A percentile compares a stretch with the other conserved stretches of the same genome.
Evolutionary conservation across 2,329 filamentous ascomycete species (phyloP).

Genomic region (Pseudovirgaria hyperparasitica): DNA sequence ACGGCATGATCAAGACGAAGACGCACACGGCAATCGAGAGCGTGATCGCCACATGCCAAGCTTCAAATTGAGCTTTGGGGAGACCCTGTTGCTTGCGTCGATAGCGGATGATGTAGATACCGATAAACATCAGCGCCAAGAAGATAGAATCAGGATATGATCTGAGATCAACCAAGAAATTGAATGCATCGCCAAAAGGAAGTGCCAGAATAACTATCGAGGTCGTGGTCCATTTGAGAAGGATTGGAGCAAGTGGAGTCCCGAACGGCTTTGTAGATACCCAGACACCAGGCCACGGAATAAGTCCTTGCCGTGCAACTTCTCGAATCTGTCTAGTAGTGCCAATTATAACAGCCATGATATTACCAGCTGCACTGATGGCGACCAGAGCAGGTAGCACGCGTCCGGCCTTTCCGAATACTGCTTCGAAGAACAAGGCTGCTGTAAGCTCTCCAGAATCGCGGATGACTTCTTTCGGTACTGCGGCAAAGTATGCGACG

Average conservation of each 20-base stretch:
- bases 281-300: constrained; percentile 37
- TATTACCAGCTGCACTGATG: constrained; percentile 16
- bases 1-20: constrained; percentile 52
- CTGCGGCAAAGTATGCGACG: constrained; percentile 15
- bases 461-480: constrained; percentile 35
- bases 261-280: constrained; percentile 50
- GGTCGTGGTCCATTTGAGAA: constrained; percentile 19
- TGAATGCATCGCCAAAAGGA: constrained; percentile 52
- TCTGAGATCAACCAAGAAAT: constrained; percentile 39
- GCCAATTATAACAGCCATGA: constrained; percentile 18
- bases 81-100: constrained; percentile 14
- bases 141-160: constrained; percentile 16
- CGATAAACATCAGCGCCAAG: constrained; percentile 14
- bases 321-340: constrained; percentile 16
- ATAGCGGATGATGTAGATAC: constrained; percentile 14
- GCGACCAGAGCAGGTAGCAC: constrained; percentile 36
- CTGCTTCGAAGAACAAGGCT: constrained; percentile 44
- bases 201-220: constrained; percentile 24
- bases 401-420: constrained; percentile 42
- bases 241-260: constrained; percentile 47
- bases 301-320: constrained; percentile 15
- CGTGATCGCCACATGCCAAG: constrained; percentile 14
- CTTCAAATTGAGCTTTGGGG: constrained; percentile 11
- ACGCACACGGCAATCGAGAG: constrained; percentile 13
- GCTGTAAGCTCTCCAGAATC: constrained; percentile 42